A percentile compares a stretch with the other conserved stretches of the same genome.
Evolutionary conservation across 495 filamentous ascomycete species (phyloP).

Genomic region (Xylaria flabelliformis): DNA sequence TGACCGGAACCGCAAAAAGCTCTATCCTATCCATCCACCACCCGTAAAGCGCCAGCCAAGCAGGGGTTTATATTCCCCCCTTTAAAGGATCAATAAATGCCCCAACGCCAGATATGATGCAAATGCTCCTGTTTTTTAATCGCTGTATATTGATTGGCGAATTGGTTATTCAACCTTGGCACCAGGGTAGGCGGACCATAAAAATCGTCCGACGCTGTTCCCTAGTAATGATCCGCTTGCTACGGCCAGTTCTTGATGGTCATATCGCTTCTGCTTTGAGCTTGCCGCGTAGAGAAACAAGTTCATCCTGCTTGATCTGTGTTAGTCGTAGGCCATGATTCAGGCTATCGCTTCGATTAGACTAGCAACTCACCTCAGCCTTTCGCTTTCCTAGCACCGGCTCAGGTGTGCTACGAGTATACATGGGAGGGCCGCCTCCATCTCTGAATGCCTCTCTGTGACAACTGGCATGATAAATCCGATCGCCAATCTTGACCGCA

Average conservation of each 20-base stretch:
- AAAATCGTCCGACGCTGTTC: not conserved
- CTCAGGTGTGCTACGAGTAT: slow-evolving; percentile 63
- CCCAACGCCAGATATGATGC: slow-evolving; percentile 28
- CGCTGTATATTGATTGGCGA: slow-evolving; percentile 5
- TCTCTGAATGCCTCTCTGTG: slow-evolving; percentile 83
- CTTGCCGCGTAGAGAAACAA: slow-evolving; percentile 38
- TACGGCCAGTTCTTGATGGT: not conserved
- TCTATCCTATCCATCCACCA: slow-evolving; percentile 20
- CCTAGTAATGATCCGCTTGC: not conserved
- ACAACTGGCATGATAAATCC: slow-evolving; percentile 89
- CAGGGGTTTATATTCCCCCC: not conserved
- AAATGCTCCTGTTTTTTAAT: slow-evolving; percentile 21
- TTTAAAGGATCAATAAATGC: slow-evolving; percentile 16
- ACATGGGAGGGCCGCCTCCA: slow-evolving; percentile 51
- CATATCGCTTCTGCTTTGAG: slow-evolving; percentile 34
- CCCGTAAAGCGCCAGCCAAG: slow-evolving; percentile 5
- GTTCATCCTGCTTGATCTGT: slow-evolving; percentile 40
- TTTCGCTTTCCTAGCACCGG: slow-evolving; percentile 78
- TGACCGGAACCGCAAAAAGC: slow-evolving; percentile 7
- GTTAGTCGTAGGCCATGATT: slow-evolving; percentile 32
- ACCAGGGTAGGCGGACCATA: not conserved
- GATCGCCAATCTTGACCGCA: slow-evolving; percentile 74
- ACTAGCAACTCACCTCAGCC: slow-evolving; percentile 63
- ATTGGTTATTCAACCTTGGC: not conserved
- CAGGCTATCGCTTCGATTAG: not conserved